Evolutionary conservation across 2,329 filamentous ascomycete species (phyloP).

Genomic region (Thielaviopsis populi): DNA sequence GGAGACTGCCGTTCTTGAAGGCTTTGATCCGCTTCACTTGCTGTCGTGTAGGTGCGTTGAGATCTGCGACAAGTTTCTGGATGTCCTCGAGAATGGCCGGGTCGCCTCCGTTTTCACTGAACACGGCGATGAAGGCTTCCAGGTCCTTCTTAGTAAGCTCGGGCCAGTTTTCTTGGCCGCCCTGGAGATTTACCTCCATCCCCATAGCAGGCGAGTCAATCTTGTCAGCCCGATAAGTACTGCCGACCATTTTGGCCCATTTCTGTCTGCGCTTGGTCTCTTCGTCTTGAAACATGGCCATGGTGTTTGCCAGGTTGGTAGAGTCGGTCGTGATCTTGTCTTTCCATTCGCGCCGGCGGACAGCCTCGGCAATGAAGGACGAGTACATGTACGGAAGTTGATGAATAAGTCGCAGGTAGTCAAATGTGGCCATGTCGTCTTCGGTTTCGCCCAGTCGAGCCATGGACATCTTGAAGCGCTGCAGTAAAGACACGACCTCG

Average conservation of each 20-base stretch:
- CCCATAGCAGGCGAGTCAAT: constrained; percentile 56
- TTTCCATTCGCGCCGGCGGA: constrained; percentile 76
- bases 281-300: constrained; percentile 83
- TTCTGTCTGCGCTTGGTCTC: constrained; percentile 76
- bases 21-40: constrained; percentile 77
- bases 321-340: constrained; percentile 84
- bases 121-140: constrained; percentile 51
- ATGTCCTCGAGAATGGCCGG: constrained; percentile 55
- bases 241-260: constrained; percentile 77
- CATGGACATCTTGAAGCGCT: constrained; percentile 45
- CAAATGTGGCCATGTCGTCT: constrained; percentile 65
- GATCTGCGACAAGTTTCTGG: constrained; percentile 58
- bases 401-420: constrained; percentile 64
- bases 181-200: constrained; percentile 72
- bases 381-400: constrained; percentile 82
- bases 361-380: constrained; percentile 70
- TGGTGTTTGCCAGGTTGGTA: constrained; percentile 75
- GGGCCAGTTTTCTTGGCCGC: constrained; percentile 74
- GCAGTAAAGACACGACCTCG: constrained; percentile 34
- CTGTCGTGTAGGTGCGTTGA: constrained; percentile 70
- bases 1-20: constrained; percentile 92
- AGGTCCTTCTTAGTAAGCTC: constrained; percentile 60
- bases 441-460: constrained; percentile 55
- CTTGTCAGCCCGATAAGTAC: constrained; percentile 51
- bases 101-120: constrained; percentile 53